Conservation (phyloP, 1,284 basidiomycete genomes). For the Microbotryum intermedium region DNA sequence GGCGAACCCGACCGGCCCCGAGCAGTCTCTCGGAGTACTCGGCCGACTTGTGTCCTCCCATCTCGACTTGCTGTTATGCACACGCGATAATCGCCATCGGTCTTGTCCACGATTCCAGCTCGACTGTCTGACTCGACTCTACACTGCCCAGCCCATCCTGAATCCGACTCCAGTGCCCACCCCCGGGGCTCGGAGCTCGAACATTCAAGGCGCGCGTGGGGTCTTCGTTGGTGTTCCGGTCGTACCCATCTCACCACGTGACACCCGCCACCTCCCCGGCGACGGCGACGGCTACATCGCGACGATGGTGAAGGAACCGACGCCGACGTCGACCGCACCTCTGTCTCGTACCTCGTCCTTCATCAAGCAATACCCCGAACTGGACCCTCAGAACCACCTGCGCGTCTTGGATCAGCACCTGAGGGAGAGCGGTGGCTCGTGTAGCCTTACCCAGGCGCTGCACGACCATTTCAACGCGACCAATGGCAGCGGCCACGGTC, state of each 20-base stretch:
- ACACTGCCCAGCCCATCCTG: too few species aligned
- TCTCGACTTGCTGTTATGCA: too few species aligned
- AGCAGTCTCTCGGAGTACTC: too few species aligned
- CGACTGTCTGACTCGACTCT: too few species aligned
- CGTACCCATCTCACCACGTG: not conserved
- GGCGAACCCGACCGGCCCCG: too few species aligned
- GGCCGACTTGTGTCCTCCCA: too few species aligned
- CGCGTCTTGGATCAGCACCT: not conserved
- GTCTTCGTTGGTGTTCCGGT: not conserved
- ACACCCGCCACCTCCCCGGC: not conserved
- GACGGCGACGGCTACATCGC: not conserved
- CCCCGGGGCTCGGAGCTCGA: not conserved
- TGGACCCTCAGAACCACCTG: not conserved
- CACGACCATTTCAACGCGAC: not conserved
- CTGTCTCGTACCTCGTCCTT: not conserved
- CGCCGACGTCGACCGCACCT: too few species aligned
- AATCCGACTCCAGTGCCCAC: not conserved
- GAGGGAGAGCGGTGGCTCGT: too few species aligned
- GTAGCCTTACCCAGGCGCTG: too few species aligned
- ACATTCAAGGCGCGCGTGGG: not conserved
- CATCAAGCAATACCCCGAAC: not conserved
- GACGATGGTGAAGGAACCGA: not conserved
- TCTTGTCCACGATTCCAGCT: too few species aligned
- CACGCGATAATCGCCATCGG: too few species aligned
- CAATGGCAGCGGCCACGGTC: not conserved